Evolutionary conservation across 2,329 filamentous ascomycete species (phyloP), one percentile per base, ranked within the genome.

Genomic region (Ascochyta koolunga): DNA sequence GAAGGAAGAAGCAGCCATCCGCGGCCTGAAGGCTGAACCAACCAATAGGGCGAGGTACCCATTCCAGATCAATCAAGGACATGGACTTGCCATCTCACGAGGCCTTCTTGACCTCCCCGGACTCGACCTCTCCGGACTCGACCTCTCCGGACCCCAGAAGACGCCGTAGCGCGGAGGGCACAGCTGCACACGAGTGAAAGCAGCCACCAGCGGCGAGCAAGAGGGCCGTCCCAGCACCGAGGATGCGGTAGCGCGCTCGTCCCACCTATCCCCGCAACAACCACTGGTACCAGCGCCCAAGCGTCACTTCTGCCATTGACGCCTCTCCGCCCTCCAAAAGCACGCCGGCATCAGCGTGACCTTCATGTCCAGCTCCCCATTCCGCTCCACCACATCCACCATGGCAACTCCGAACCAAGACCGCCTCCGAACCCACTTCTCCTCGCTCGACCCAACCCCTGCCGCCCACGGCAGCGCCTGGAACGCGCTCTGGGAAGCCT

Each of bases 401-500:
- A 62, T 64, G 50, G 63, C 68, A 13, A 62, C 63, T 9, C 62
- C 64, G 18, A 73, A 71, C 54, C 72, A 72, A 60, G 70, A 73
- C 55, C 69, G 70, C 27, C 67, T 80, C 11, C 70, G 67, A 37
- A 59, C 70, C 13, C 75, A 79, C 61, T 80, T 85, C 66, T 61
- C 71, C 33, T 68, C 76, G 35, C 75, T 77, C 51, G 62, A 71
- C 19, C 70, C 74, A 6, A 66, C 73, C 15, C 64, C 72, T 13
- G 79, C 83, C 48, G 68, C 75, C 27, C 24, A 51, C 13, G 77
- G 78, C 54, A 85, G 83, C 82, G 78, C 78, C 54, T 86, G 84
- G 84, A 79, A 81, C 45, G 71, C 77, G 3, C 76, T 86, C n/a
- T 87, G 84, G 84, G 72, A 78, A 24, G 73, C 79, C 40, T 76